phyloP scores from a whole-genome alignment of 768 basidiomycete genomes.

The Steccherinum ochraceum region DNA sequence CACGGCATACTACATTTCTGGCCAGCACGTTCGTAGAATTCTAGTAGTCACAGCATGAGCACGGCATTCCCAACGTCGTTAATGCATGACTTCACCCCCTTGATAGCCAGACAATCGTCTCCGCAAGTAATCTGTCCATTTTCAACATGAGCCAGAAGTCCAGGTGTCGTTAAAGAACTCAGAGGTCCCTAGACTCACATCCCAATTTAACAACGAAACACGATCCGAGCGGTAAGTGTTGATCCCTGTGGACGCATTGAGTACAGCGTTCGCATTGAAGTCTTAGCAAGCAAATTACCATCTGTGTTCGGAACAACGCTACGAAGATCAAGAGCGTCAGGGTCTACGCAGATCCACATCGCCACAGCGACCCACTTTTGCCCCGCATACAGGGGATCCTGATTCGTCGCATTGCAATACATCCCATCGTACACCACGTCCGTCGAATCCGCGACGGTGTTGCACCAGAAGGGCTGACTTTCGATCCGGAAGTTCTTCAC shows the following conservation, averaged over 20 bases:
- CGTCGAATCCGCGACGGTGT: constrained; percentile 43
- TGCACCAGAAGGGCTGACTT: constrained; percentile 57
- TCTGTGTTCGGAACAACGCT: constrained; percentile 58
- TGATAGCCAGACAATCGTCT: constrained; percentile 60
- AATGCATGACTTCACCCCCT: constrained; percentile 37
- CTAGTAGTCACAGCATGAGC: too few relatives aligned
- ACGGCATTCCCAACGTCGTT: too few relatives aligned
- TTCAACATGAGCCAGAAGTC: not conserved
- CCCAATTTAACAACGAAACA: constrained; percentile 47
- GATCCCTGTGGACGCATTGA: constrained; percentile 31
- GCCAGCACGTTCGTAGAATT: constrained; percentile 49
- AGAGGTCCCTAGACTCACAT: too few relatives aligned
- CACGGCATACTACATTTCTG: constrained; percentile 45
- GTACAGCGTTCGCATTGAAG: not conserved
- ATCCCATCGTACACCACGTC: constrained; percentile 51
- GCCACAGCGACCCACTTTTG: constrained; percentile 33
- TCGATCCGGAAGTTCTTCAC: constrained; percentile 46
- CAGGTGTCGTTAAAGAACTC: not conserved
- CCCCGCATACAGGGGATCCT: constrained; percentile 41
- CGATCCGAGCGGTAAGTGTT: constrained; percentile 48
- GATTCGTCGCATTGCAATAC: constrained; percentile 51
- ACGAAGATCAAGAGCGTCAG: not conserved
- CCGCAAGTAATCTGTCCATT: constrained; percentile 42
- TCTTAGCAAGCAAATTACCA: constrained; percentile 31
- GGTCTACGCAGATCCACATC: constrained; percentile 7